phyloP scores from a whole-genome alignment of 768 basidiomycete genomes.

The Trametes maxima region DNA sequence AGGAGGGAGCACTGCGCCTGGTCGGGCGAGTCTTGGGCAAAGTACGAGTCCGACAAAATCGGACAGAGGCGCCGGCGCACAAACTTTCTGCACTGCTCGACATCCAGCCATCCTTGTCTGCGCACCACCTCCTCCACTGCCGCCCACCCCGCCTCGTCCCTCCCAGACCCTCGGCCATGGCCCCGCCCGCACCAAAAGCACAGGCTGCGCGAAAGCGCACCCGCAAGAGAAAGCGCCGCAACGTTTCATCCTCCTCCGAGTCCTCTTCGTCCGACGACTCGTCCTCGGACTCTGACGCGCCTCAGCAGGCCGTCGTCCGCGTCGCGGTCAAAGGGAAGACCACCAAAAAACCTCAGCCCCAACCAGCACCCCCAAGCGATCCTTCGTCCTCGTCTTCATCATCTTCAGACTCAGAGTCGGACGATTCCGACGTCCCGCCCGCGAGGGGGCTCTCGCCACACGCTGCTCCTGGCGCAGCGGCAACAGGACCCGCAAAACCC shows the following conservation, averaged over 20 bases:
- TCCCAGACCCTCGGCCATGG: slow-evolving; percentile 9
- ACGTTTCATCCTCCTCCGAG: slow-evolving; percentile 32
- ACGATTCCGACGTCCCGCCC: slow-evolving; percentile 17
- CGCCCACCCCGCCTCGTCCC: background rate
- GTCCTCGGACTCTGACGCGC: slow-evolving; percentile 28
- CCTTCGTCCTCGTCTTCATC: slow-evolving; percentile 20
- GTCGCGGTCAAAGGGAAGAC: background rate
- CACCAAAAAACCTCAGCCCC: slow-evolving; percentile 2
- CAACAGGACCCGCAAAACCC: background rate
- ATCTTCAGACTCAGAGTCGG: slow-evolving; percentile 23
- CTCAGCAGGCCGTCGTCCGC: slow-evolving; percentile 18
- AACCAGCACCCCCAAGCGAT: slow-evolving; percentile 13
- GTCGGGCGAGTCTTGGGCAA: background rate
- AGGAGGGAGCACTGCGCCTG: background rate
- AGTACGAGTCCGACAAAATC: slow-evolving; percentile 10
- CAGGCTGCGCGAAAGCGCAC: slow-evolving; percentile 33
- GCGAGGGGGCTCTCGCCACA: slow-evolving; percentile 1
- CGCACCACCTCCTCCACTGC: background rate
- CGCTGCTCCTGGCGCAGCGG: background rate
- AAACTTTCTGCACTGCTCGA: slow-evolving; percentile 11
- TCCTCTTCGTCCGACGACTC: slow-evolving; percentile 29
- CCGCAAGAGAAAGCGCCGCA: slow-evolving; percentile 39
- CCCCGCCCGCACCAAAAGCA: slow-evolving; percentile 24
- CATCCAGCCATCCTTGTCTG: slow-evolving; percentile 6
- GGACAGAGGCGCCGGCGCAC: slow-evolving; percentile 3